A percentile compares a stretch with the other conserved stretches of the same genome.
phyloP scores from a whole-genome alignment of 768 basidiomycete species.

The Termitomyces sp. region DNA sequence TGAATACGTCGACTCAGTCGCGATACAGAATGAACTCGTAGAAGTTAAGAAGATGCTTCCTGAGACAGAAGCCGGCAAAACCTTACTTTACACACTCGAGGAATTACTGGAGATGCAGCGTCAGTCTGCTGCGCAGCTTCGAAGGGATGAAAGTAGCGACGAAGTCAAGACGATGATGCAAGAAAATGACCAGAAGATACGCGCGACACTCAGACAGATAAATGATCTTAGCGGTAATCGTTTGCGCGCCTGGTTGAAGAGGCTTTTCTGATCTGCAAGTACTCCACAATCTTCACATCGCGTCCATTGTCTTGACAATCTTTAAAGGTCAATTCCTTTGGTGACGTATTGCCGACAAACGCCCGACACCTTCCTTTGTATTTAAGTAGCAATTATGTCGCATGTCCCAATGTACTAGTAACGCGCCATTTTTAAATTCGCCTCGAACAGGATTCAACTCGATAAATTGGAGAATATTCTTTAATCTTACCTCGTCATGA shows the following conservation, averaged over 20 bases:
- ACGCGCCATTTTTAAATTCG: background rate
- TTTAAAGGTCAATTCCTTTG: background rate
- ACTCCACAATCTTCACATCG: background rate
- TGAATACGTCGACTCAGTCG: constrained; percentile 15
- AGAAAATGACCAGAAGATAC: constrained; percentile 18
- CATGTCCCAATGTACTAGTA: background rate
- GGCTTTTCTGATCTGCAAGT: constrained; percentile 2
- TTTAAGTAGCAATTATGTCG: background rate
- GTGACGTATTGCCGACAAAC: background rate
- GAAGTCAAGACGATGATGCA: constrained; percentile 16
- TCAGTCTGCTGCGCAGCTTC: constrained; percentile 8
- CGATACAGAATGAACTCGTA: constrained; percentile 26
- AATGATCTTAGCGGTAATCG: constrained; percentile 15
- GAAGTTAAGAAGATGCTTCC: constrained; percentile 21
- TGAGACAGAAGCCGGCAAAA: constrained; percentile 24
- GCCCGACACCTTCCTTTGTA: too few species aligned
- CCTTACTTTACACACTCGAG: constrained; percentile 17
- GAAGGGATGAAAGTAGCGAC: constrained; percentile 7
- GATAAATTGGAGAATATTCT: background rate
- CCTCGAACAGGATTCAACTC: background rate
- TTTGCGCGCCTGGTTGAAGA: constrained; percentile 10
- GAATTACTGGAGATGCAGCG: constrained; percentile 16
- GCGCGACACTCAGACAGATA: constrained; percentile 19
- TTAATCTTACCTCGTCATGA: background rate
- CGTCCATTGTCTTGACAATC: background rate